Conservation (phyloP, 2,329 filamentous ascomycete genomes). For the Coniochaeta sp. region DNA sequence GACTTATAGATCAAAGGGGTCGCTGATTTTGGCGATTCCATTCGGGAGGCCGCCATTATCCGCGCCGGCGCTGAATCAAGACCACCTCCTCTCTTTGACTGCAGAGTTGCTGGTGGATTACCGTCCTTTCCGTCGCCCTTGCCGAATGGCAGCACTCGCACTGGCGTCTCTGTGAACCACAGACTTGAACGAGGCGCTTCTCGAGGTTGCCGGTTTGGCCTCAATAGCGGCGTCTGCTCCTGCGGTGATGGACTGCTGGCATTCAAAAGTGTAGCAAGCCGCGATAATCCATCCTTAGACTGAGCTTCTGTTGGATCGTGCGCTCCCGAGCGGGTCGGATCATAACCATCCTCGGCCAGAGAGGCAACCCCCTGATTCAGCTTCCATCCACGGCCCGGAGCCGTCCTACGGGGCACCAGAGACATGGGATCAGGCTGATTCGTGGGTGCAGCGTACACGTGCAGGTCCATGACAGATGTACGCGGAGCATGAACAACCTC, state of each 20-base stretch:
- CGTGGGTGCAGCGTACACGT: background rate
- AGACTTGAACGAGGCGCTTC: conserved; percentile 8
- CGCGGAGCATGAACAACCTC: background rate
- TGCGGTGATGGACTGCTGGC: conserved; percentile 12
- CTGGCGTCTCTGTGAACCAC: conserved; percentile 24
- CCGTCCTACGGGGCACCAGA: background rate
- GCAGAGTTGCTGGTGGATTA: background rate
- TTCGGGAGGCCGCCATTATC: background rate
- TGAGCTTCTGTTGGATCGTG: background rate
- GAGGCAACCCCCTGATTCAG: background rate
- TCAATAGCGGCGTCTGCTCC: conserved; percentile 16
- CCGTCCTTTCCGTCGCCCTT: conserved; percentile 9
- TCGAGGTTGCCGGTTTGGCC: conserved; percentile 15
- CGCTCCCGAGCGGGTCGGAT: background rate
- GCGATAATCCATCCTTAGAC: conserved; percentile 2
- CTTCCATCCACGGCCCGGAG: background rate
- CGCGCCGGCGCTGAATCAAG: background rate
- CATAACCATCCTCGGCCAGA: background rate
- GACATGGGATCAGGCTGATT: background rate
- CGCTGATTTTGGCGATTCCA: background rate
- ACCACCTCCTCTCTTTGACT: background rate
- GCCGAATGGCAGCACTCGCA: conserved; percentile 32
- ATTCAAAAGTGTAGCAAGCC: conserved; percentile 26
- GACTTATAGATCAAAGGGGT: background rate
- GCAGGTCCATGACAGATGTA: background rate